phyloP scores from a whole-genome alignment of 225 moss, liverwort and hornwort species.

The Antitrichia curtipendula region DNA sequence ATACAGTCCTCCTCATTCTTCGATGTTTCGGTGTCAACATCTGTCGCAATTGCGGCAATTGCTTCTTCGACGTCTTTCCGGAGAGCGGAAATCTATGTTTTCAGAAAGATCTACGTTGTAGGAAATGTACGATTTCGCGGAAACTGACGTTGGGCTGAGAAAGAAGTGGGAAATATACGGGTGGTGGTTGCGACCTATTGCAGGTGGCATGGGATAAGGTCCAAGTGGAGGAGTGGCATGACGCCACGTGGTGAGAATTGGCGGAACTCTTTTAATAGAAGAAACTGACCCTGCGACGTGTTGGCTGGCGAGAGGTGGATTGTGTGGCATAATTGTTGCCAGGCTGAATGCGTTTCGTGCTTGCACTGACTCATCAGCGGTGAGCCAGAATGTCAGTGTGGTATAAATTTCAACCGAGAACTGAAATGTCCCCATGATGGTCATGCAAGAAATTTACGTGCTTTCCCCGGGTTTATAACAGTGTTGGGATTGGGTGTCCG shows the following conservation, averaged over 20 bases:
- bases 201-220: too few relatives aligned
- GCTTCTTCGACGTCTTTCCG: neutral
- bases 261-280: neutral
- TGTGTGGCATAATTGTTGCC: neutral
- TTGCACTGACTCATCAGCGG: neutral
- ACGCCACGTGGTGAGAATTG: neutral
- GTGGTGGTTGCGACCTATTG: too few relatives aligned
- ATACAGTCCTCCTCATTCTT: neutral
- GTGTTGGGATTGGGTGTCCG: too few relatives aligned
- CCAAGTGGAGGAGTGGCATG: neutral
- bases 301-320: neutral
- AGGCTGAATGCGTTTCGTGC: neutral
- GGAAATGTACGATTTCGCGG: neutral
- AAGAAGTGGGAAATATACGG: neutral
- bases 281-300: neutral
- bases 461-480: neutral
- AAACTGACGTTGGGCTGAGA: fast-evolving
- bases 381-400: too few relatives aligned
- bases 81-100: neutral
- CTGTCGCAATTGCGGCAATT: neutral
- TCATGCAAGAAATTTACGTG: neutral
- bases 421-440: neutral
- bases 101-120: neutral
- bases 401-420: neutral
- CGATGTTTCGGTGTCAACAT: neutral